Base-by-base conservation (phyloP, 2,329 filamentous ascomycete genomes). In the Cercospora brassicicola region DNA sequence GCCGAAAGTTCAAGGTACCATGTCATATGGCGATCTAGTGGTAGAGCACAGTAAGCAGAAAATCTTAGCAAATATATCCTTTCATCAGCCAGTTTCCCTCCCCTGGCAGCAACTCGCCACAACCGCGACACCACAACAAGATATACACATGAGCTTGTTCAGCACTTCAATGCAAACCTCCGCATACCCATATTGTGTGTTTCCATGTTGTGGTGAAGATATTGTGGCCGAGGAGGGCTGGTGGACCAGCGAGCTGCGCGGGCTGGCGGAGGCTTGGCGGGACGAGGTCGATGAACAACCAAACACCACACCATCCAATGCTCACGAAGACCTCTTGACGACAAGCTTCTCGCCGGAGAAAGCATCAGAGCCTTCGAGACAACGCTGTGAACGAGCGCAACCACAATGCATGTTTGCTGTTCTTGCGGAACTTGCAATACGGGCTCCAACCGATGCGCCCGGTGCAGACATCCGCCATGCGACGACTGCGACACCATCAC, bases 391-490 rank as follows among this genome's bases (percentile, higher is more conserved):
- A 59, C 48, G 28, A 59, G 9, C 9, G 8, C 56, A 18, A 56
- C 20, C 31, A 65, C 31, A 11, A 65, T 61, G 63, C 48, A 65
- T 31, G 63, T 65, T 56, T 65, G 63, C 56, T 61, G 56, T 28
- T 10, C 28, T 23, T 65, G 55, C 63, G 56, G 63, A 31, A 60
- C 56, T 18, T 61, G 63, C 56, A 61, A 65, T 15, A 65, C 55
- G 26, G 56, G 39, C 56, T 53, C 4, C 51, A 31, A 9, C 28
- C 11, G 23, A 20, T 65, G 63, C 63, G 48, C 56, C 39, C 39
- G 63, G 20, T 53, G 63, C 63, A 28, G 63, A 60, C 63, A 60
- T 48, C 9, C 30, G 11, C 30, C 28, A 36, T 55, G 63, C 28
- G 56, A 51, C 39, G 48, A 48, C 56, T 65, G 63, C 63, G 55